Conservation (phyloP, 2,329 filamentous ascomycete species). For the Colletotrichum gloeosporioides region DNA sequence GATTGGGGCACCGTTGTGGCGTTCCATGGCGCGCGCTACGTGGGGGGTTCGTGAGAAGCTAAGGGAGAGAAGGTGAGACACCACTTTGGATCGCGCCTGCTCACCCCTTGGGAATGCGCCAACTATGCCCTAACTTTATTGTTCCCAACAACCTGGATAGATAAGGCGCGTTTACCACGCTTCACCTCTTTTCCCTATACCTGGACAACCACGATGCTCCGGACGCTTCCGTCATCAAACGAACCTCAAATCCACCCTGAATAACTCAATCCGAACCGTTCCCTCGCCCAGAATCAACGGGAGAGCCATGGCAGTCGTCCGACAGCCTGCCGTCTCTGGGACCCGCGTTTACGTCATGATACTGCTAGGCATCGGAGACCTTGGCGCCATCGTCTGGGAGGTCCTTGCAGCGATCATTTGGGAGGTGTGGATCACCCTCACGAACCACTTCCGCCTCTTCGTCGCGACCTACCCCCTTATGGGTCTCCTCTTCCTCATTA, state of each 20-base stretch:
- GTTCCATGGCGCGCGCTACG: slow-evolving; percentile 1
- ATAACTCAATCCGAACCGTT: background rate
- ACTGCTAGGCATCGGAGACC: slow-evolving; percentile 9
- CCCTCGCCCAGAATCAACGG: background rate
- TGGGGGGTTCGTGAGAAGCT: slow-evolving; percentile 10
- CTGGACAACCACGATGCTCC: background rate
- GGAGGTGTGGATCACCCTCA: slow-evolving; percentile 7
- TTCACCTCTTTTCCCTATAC: background rate
- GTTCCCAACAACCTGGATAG: background rate
- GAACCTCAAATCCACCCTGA: background rate
- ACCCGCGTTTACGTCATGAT: slow-evolving; percentile 16
- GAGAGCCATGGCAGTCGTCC: background rate
- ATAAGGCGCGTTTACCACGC: background rate
- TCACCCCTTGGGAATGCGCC: background rate
- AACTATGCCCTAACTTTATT: background rate
- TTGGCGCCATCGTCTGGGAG: slow-evolving; percentile 15
- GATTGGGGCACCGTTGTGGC: slow-evolving; percentile 12
- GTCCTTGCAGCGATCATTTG: slow-evolving; percentile 11
- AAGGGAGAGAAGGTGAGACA: slow-evolving; percentile 18
- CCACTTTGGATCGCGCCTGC: background rate
- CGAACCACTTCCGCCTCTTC: slow-evolving; percentile 17
- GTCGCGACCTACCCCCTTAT: slow-evolving; percentile 17
- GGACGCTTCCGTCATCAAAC: background rate
- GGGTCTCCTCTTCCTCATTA: slow-evolving; percentile 9
- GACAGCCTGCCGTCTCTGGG: background rate